Conservation (phyloP, 257 asterid genomes). For the Ocimum tenuiflorum region DNA sequence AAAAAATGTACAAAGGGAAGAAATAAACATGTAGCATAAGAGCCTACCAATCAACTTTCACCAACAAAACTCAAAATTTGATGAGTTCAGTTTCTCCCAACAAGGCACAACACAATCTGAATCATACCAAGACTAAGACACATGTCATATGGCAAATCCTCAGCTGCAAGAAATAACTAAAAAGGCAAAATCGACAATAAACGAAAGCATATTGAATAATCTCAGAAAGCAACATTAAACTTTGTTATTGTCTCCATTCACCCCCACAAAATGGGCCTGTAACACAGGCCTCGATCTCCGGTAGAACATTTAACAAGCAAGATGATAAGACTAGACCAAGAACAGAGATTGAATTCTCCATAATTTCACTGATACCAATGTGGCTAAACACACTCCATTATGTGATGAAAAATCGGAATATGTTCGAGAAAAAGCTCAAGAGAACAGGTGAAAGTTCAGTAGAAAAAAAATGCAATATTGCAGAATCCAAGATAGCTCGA, state of each 20-base stretch:
- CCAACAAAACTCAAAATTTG: not conserved
- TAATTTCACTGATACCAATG: not conserved
- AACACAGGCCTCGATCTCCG: too few species aligned
- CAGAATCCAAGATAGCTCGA: not conserved
- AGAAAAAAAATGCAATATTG: not conserved
- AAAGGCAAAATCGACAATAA: slow-evolving; percentile 12
- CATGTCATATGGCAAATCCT: slow-evolving; percentile 4
- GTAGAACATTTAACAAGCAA: too few species aligned
- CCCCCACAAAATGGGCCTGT: too few species aligned
- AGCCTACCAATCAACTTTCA: not conserved
- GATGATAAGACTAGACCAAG: slow-evolving; percentile 9
- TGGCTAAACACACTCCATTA: slow-evolving; percentile 1
- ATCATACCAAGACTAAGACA: not conserved
- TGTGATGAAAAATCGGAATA: not conserved
- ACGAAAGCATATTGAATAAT: not conserved
- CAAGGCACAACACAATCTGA: not conserved
- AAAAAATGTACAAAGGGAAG: too few species aligned
- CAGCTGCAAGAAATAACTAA: not conserved
- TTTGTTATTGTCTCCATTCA: too few species aligned
- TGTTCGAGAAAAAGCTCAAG: not conserved
- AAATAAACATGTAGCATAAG: not conserved
- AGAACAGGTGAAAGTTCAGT: too few species aligned
- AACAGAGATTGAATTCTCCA: not conserved
- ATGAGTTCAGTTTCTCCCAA: not conserved
- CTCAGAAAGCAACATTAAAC: not conserved